These are phyloP conservation scores for Naganishia liquefaciens DNA, from an alignment of 1,284 basidiomycete genomes.

Conservation along the genomic window DNA sequence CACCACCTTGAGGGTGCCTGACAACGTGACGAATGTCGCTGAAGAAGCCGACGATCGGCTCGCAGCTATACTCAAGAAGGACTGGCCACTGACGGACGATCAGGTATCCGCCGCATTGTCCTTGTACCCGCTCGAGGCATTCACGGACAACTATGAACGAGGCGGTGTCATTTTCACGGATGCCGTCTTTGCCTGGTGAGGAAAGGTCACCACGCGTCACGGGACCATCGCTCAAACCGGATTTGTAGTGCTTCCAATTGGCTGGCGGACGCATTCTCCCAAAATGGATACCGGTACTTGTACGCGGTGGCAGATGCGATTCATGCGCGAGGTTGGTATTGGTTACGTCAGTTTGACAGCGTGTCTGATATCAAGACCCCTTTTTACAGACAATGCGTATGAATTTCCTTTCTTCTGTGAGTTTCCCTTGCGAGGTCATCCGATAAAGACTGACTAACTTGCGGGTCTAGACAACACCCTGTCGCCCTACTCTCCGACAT, in stretches of 20 bases:
- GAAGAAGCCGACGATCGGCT: conserved; percentile 28
- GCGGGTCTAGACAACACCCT: conserved; percentile 32
- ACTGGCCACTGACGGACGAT: conserved; percentile 31
- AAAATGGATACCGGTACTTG: conserved; percentile 33
- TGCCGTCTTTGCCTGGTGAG: conserved; percentile 35
- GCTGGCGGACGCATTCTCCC: conserved; percentile 20
- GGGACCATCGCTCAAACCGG: background rate
- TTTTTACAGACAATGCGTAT: conserved; percentile 34
- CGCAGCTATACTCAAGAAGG: conserved; percentile 6
- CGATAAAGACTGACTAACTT: background rate
- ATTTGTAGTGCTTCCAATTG: conserved; percentile 29
- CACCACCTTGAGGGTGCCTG: conserved; percentile 28
- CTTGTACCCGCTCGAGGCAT: conserved; percentile 31
- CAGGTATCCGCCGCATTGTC: conserved; percentile 21
- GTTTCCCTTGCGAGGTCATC: background rate
- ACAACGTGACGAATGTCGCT: conserved; percentile 31
- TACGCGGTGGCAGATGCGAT: conserved; percentile 36
- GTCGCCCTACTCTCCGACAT: conserved; percentile 31
- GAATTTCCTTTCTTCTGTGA: conserved; percentile 37
- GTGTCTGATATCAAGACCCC: background rate
- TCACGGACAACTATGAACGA: conserved; percentile 33
- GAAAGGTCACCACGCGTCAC: background rate
- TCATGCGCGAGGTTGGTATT: conserved; percentile 33
- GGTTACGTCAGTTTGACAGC: background rate
- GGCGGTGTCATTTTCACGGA: conserved; percentile 34